These are phyloP conservation scores for Aphanomyces stellatus DNA, from an alignment of 352 stramenopile genomes.

Conservation along the genomic window DNA sequence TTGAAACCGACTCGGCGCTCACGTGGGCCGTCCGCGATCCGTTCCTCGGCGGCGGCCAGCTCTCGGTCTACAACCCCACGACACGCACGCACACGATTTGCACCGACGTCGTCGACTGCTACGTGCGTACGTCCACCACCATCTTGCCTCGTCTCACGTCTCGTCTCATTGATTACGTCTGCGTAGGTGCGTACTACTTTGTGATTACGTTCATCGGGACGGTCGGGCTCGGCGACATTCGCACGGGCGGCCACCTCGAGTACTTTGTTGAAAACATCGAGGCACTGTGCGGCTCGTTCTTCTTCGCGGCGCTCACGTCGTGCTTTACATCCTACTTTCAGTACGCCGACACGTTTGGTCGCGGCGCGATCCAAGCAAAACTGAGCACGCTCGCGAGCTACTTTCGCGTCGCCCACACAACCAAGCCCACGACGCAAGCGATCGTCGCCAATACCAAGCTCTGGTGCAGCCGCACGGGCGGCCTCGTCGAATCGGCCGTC, in stretches of 20 bases:
- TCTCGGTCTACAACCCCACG: conserved; percentile 3
- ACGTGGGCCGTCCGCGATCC: conserved; percentile 18
- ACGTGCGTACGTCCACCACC: neutral
- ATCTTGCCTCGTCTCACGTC: neutral
- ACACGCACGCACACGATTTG: conserved; percentile 12
- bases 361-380: conserved; percentile 10
- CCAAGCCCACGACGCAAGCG: conserved; percentile 10
- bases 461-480: conserved; percentile 13
- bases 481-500: conserved; percentile 5
- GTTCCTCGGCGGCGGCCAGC: conserved; percentile 13
- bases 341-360: conserved; percentile 16
- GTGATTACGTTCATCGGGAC: conserved; percentile 20
- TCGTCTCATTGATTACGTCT: no score
- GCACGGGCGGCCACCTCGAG: conserved; percentile 17
- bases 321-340: conserved; percentile 20
- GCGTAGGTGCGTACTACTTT: conserved; percentile 20
- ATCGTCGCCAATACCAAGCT: conserved; percentile 19
- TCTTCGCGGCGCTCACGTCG: conserved; percentile 20
- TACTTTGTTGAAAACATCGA: conserved; percentile 20
- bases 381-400: conserved; percentile 13
- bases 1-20: conserved; percentile 2
- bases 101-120: conserved; percentile 12
- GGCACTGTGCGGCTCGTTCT: conserved; percentile 16
- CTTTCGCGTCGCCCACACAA: conserved; percentile 16
- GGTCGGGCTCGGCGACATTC: conserved; percentile 14